phyloP scores from a whole-genome alignment of 106 monocot species.

The Acorus gramineus region DNA sequence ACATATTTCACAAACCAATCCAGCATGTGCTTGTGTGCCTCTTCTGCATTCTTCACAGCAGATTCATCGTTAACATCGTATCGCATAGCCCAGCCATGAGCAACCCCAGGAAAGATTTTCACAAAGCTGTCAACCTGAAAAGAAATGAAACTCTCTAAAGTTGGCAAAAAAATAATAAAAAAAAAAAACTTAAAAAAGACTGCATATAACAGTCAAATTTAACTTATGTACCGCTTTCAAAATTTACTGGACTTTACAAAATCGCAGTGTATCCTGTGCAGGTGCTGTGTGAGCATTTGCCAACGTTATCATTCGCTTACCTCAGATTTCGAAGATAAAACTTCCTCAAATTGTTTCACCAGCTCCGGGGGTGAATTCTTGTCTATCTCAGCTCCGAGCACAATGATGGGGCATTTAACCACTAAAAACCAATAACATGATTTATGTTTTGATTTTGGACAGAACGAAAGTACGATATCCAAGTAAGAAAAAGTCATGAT shows the following conservation, averaged over 20 bases:
- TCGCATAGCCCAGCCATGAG: conserved; percentile 58
- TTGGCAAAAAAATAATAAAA: background rate
- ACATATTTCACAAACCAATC: conserved; percentile 49
- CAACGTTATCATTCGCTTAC: conserved; percentile 4
- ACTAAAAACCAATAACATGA: conserved; percentile 23
- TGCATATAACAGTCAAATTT: background rate
- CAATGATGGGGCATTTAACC: conserved; percentile 23
- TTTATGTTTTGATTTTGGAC: background rate
- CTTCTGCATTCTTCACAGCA: conserved; percentile 50
- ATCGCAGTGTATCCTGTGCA: too few relatives aligned
- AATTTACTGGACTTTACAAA: too few relatives aligned
- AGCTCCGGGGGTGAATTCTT: conserved; percentile 36
- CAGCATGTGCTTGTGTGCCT: conserved; percentile 46
- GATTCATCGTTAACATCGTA: conserved; percentile 31
- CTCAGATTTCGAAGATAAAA: conserved; percentile 37
- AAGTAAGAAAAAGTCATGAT: too few relatives aligned
- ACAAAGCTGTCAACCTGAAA: conserved; percentile 32
- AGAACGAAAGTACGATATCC: too few relatives aligned
- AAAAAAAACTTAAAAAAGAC: background rate
- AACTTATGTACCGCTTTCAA: too few relatives aligned
- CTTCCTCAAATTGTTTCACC: conserved; percentile 45
- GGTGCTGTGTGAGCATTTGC: too few relatives aligned
- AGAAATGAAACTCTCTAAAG: background rate
- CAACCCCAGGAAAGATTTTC: conserved; percentile 62
- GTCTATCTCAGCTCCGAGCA: conserved; percentile 61